Base-by-base conservation (phyloP, 2,329 filamentous ascomycete genomes). In the Cladophialophora immunda region DNA sequence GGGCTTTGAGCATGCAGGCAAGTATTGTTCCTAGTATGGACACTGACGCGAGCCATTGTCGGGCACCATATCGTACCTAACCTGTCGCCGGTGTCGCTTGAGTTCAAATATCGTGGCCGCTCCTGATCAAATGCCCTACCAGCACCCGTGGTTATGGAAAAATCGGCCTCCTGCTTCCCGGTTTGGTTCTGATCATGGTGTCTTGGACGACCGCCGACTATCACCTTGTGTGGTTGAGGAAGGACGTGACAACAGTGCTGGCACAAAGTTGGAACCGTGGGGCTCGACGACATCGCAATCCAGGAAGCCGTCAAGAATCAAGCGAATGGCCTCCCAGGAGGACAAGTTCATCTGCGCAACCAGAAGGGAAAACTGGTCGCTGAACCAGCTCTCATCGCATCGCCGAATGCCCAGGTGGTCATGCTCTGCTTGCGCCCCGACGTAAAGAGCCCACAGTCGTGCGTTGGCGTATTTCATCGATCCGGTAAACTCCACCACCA, bases 381-480 rank as follows among this genome's bases (percentile, higher is more conserved):
- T 60, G 41, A 60, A 60, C 58, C 58, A 60, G 29, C 9, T 36
- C 19, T 60, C 58, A 34, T 7, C 4, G 45, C 11, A 4, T 11
- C 11, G 19, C 17, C 41, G 29, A 25, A 52, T 4, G 41, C 58
- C 58, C 15, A 29, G 11, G 19, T 52, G 41, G 32, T 60, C 58
- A 27, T 60, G 58, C 17, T 60, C 58, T 17, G 58, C 58, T 30
- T 60, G 58, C 41, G 58, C 58, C 19, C 58, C 58, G 27, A 60
- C 58, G 30, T 60, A 60, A 34, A 60, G 58, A n/a, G 58, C 58
- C 58, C 58, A 60, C 30, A 60, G 22, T 3, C 58, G 38, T 3
- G 58, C 58, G n/a, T 60, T 52, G 13, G 58, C 58, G 25, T 50
- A 60, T 52, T 60, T 41, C 41, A 60, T 60, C 41, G 58, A 60